Evolutionary conservation across 257 asterid species (phyloP), one percentile per base, ranked within the genome.

Genomic region (Solanum chiquidenum): DNA sequence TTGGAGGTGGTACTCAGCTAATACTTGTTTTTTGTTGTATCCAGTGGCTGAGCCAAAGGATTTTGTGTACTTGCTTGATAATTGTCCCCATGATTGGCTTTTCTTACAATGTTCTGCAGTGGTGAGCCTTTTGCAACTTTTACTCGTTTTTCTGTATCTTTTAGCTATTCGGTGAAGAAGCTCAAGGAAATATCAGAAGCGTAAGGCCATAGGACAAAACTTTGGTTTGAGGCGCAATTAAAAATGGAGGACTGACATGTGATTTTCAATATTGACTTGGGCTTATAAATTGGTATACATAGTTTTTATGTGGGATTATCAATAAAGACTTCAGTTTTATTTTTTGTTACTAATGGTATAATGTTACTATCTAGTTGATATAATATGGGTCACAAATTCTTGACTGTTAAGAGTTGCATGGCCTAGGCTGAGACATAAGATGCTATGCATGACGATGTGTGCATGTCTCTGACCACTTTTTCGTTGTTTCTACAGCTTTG

Each of bases 1-100:
- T 14, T 42, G 38, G 29, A 4, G 25, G 25, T 44, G 84, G 38
- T 25, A 27, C 66, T 79, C 66, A 42, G 84, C 66, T 44, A 44
- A 79, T 79, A 42, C 64, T 44, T 44, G 13, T 13, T 27, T 87
- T 71, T 91, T 90, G 35, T 89, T 87, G 20, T 44, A 12, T 79
- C 42, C 95, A 97, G 98, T 95, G 98, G 96, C 98, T 69, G 96
- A 97, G 89, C 96, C 92, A 38, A 95, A 95, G 93, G 98, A 95
- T 87, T 97, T 88, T 44, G 93, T 95, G 64, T 97, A 94, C 91
- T 92, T 94, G 86, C 94, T 97, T 85, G 99, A 97, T 88, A 97
- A 97, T 87, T 86, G 92, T 90, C 99, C 99, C 88, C 99, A 97
- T 90, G 99, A 97, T 92, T 97, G 99, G 98, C 95, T 97, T 58